A percentile compares a stretch with the other conserved stretches of the same genome.
These are phyloP conservation scores for Salvia hispanica DNA, from an alignment of 257 asterid species.

Conservation along the genomic window DNA sequence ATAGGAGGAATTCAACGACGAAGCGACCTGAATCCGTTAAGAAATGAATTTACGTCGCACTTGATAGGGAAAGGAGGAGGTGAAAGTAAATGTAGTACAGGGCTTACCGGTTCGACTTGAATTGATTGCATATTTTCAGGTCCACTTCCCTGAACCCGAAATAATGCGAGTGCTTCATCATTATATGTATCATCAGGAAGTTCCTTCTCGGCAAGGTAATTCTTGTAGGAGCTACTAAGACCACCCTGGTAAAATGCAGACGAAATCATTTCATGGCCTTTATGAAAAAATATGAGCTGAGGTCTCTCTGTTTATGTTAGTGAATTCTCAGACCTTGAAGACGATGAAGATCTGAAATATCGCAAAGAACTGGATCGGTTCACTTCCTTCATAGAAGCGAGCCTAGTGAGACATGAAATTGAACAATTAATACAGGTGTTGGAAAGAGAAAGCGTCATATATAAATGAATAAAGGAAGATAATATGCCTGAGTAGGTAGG, in stretches of 20 bases:
- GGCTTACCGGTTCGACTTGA: slow-evolving; percentile 95
- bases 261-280: slow-evolving; percentile 26
- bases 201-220: slow-evolving; percentile 68
- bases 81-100: slow-evolving; percentile 8
- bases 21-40: slow-evolving; percentile 71
- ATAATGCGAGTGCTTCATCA: slow-evolving; percentile 85
- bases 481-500: slow-evolving; percentile 77
- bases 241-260: slow-evolving; percentile 77
- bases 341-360: slow-evolving; percentile 90
- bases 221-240: slow-evolving; percentile 86
- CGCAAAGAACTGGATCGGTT: slow-evolving; percentile 89
- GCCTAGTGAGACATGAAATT: slow-evolving; percentile 55
- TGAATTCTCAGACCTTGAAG: slow-evolving; percentile 70
- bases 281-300: slow-evolving; percentile 10
- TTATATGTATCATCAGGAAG: slow-evolving; percentile 81
- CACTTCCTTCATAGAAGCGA: slow-evolving; percentile 80
- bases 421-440: slow-evolving; percentile 32
- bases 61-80: slow-evolving; percentile 1
- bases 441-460: slow-evolving; percentile 12
- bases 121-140: slow-evolving; percentile 99
- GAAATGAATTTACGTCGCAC: slow-evolving; percentile 26
- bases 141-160: slow-evolving; percentile 97
- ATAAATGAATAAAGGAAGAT: slow-evolving; percentile 31
- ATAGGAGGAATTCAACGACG: slow-evolving; percentile 88
- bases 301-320: slow-evolving; percentile 1